Conservation (phyloP, 202 grass and related monocot species). For the Saccharum hybrid region DNA sequence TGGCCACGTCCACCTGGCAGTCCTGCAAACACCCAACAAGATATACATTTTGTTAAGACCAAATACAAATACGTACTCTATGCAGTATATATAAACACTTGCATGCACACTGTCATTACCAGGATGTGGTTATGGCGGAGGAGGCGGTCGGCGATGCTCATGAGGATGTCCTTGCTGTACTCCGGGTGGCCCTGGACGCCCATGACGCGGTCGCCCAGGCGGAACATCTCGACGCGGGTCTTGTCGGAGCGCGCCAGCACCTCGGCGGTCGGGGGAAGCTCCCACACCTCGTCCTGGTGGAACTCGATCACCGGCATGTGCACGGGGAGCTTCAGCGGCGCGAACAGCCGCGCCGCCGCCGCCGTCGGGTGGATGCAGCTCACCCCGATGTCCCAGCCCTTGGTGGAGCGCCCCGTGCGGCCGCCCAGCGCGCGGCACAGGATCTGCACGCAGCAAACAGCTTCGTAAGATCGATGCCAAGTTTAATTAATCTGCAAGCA, state of each 20-base stretch:
- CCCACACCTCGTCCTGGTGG: conserved; percentile 95
- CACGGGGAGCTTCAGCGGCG: conserved; percentile 72
- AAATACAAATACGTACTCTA: background rate
- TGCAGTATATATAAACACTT: background rate
- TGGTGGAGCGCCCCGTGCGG: conserved; percentile 62
- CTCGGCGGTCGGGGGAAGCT: conserved; percentile 68
- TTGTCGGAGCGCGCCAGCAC: conserved; percentile 77
- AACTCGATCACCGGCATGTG: conserved; percentile 93
- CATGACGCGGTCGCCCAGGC: conserved; percentile 64
- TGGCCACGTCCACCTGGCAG: conserved; percentile 65
- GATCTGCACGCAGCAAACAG: conserved; percentile 42
- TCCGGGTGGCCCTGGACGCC: conserved; percentile 97
- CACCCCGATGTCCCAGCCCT: conserved; percentile 91
- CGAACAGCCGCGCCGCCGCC: conserved; percentile 61
- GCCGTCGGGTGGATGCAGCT: conserved; percentile 88
- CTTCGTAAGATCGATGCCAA: background rate
- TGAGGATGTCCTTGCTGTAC: conserved; percentile 94
- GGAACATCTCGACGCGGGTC: conserved; percentile 93
- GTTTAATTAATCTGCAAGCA: background rate
- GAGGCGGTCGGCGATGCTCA: conserved; percentile 82
- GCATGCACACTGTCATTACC: conserved; percentile 33
- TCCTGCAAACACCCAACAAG: conserved; percentile 37
- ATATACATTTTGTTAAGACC: background rate
- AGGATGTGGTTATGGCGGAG: conserved; percentile 72
- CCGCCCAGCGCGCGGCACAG: conserved; percentile 87